Percentiles rank a stretch among this genome's conserved stretches.
phyloP scores from a whole-genome alignment of 176 grass and related monocot species.

The Phragmites australis region DNA sequence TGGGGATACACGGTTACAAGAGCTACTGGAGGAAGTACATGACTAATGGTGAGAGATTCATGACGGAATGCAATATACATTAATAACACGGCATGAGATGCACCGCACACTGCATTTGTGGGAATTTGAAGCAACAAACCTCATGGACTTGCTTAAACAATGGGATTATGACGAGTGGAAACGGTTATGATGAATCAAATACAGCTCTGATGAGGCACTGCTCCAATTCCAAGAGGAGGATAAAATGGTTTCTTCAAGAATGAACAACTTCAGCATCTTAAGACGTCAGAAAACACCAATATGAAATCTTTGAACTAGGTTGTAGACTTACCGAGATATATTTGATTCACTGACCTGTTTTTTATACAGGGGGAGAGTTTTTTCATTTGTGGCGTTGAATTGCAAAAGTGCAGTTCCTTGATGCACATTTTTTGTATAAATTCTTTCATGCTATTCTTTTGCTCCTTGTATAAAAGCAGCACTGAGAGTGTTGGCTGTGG shows the following conservation, averaged over 20 bases:
- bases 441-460: slow-evolving; percentile 23
- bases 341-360: not conserved
- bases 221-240: not conserved
- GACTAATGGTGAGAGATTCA: slow-evolving; percentile 53
- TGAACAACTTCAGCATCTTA: not conserved
- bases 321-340: not conserved
- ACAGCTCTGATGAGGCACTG: not conserved
- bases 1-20: slow-evolving; percentile 61
- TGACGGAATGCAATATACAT: slow-evolving; percentile 74
- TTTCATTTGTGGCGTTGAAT: slow-evolving; percentile 21
- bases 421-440: slow-evolving; percentile 24
- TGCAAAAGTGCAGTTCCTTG: slow-evolving; percentile 35
- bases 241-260: not conserved
- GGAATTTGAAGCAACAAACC: not conserved
- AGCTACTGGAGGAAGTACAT: slow-evolving; percentile 63
- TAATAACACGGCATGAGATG: slow-evolving; percentile 16
- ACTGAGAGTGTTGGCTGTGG: not conserved
- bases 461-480: slow-evolving; percentile 33
- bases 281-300: not conserved
- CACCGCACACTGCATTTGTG: not conserved
- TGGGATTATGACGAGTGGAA: not conserved
- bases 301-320: not conserved
- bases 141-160: slow-evolving; percentile 24
- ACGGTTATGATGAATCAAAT: not conserved
- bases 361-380: not conserved